phyloP scores from a whole-genome alignment of 176 grass and related monocot genomes.

The Saccharum spontaneum region DNA sequence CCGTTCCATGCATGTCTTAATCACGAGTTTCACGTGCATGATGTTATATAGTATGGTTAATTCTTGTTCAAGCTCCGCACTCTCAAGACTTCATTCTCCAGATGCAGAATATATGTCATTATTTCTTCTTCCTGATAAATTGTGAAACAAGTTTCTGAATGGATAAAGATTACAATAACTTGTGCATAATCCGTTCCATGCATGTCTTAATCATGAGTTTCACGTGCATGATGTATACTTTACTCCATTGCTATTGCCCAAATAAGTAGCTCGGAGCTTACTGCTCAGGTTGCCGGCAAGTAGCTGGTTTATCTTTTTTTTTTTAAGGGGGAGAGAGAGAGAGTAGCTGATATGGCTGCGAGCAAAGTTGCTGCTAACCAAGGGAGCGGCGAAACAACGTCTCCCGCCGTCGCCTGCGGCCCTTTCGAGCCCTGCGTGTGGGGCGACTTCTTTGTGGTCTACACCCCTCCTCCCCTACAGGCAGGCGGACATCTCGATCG shows the following conservation, averaged over 20 bases:
- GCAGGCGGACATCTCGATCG: not conserved
- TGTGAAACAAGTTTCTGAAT: not conserved
- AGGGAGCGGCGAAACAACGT: not conserved
- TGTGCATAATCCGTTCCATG: not conserved
- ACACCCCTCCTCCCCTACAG: not conserved
- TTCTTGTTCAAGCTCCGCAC: no score
- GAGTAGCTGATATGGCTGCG: not conserved
- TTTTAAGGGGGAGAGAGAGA: no score
- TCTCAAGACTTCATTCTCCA: no score
- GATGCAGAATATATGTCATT: no score
- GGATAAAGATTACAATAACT: not conserved
- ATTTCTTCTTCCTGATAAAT: not conserved
- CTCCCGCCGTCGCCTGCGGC: no score
- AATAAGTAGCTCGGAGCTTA: no score
- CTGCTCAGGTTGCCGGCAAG: no score
- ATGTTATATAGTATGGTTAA: no score
- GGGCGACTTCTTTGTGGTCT: constrained; percentile 8
- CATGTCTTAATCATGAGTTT: not conserved
- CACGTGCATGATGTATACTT: not conserved
- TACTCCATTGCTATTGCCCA: no score
- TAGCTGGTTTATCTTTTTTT: no score
- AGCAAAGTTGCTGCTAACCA: not conserved
- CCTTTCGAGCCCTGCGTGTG: constrained; percentile 12
- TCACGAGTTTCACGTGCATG: not conserved
- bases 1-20: not conserved